These are phyloP conservation scores for Diversispora epigaea DNA, from an alignment of 192 early-diverging fungal genomes.

Conservation along the genomic window DNA sequence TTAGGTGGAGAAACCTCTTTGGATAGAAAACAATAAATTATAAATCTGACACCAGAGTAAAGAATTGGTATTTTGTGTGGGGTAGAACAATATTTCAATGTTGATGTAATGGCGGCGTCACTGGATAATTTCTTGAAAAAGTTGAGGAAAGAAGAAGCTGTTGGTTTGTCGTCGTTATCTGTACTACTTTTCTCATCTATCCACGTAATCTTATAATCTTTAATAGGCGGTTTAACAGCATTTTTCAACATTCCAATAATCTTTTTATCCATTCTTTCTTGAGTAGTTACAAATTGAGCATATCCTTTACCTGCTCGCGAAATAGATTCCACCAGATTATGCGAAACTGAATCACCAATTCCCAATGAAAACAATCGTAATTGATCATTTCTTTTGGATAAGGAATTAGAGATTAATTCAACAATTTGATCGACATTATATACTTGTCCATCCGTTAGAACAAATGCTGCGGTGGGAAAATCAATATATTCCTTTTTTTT, in stretches of 20 bases:
- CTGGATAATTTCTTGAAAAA: not conserved
- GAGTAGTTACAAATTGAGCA: conserved; percentile 46
- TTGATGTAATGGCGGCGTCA: not conserved
- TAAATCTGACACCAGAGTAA: conserved; percentile 11
- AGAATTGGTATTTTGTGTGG: conserved; percentile 19
- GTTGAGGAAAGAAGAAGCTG: not conserved
- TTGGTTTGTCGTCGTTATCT: not conserved
- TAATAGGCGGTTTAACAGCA: conserved; percentile 42
- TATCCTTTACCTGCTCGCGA: conserved; percentile 51
- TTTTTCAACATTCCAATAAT: conserved; percentile 55
- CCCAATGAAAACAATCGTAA: conserved; percentile 52
- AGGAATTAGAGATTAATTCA: conserved; percentile 28
- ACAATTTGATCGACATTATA: conserved; percentile 46
- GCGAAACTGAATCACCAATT: conserved; percentile 49
- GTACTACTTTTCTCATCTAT: not conserved
- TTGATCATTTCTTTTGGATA: conserved; percentile 13
- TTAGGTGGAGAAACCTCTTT: conserved; percentile 9
- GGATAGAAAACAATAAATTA: conserved; percentile 13
- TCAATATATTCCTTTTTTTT: too few relatives aligned
- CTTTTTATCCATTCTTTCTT: conserved; percentile 55
- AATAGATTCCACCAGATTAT: conserved; percentile 50
- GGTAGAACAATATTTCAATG: conserved; percentile 1
- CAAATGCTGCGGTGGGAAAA: conserved; percentile 45
- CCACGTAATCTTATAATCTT: conserved; percentile 47
- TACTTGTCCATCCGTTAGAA: conserved; percentile 51